Evolutionary conservation across 331 rosid genomes (phyloP), one percentile per base, ranked within the genome.

Genomic region (Rosa hybrid): DNA sequence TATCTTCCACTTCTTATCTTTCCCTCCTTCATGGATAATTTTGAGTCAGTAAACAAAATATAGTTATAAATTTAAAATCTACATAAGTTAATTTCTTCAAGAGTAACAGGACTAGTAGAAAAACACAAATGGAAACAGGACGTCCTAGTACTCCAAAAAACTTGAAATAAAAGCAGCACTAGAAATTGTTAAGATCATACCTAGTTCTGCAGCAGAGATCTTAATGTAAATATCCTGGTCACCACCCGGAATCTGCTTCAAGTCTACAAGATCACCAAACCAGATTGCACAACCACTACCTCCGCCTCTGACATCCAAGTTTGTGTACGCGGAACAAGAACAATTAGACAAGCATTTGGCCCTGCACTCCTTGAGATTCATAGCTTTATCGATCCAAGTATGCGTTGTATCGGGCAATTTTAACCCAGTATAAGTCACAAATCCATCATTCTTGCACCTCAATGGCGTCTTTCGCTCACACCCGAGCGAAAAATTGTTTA

Each of bases 351-450:
- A 78, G 67, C 86, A 83, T 48, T 83, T 83, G 30, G 46, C 68
- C 64, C 44, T 83, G 72, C 80, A 83, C 18, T 83, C 86, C 20
- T 67, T 39, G 20, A 83, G 69, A 13, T 39, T 74, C 77, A 83
- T 50, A 44, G 59, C 69, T 44, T 74, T 80, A 41, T 87, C 71
- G 12, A 83, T 72, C 93, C 89, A 85, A 80, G 89, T 80, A 68
- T 72, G 75, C 3, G 86, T 75, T 41, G 88, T 77, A 80, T 85
- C 89, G 0, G 90, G 92, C 82, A 80, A 74, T 67, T 89, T 89
- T 79, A 83, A 13, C 59, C 86, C 89, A 14, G 64, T 67, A 54
- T 74, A 72, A 62, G 50, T 71, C 49, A 46, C 30, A 77, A 87
- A 87, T 12, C 87, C 89, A 56, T 77, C 83, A 64, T 85, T 71